A percentile compares a stretch with the other conserved stretches of the same genome.
These are phyloP conservation scores for Nakaseomyces nivariensis DNA, from an alignment of 1,139 yeast species.

Conservation along the genomic window DNA sequence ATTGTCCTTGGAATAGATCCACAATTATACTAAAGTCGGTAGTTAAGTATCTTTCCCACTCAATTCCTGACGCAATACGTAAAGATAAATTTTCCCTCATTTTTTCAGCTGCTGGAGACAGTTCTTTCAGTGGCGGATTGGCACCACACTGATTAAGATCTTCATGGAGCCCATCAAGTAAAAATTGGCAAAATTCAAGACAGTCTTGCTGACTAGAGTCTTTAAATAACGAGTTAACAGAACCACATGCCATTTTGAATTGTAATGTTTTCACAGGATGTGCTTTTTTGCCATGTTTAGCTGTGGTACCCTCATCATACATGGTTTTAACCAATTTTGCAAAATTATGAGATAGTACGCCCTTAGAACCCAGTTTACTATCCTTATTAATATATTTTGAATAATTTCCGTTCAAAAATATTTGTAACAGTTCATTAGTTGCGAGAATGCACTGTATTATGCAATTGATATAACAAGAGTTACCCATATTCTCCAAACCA, in stretches of 20 bases:
- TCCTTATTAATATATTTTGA: conserved; percentile 59
- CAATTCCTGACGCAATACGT: conserved; percentile 80
- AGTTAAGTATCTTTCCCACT: conserved; percentile 87
- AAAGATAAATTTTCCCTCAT: conserved; percentile 66
- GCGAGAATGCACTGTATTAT: conserved; percentile 71
- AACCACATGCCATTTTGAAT: conserved; percentile 57
- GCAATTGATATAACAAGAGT: conserved; percentile 89
- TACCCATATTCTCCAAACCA: conserved; percentile 73
- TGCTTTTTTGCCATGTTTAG: conserved; percentile 26
- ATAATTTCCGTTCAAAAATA: conserved; percentile 47
- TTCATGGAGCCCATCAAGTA: conserved; percentile 80
- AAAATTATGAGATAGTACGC: conserved; percentile 62
- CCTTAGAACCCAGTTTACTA: conserved; percentile 75
- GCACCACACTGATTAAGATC: conserved; percentile 69
- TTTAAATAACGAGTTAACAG: conserved; percentile 59
- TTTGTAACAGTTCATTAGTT: conserved; percentile 34
- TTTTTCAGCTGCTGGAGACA: conserved; percentile 68
- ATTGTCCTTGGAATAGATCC: conserved; percentile 85
- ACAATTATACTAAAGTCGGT: conserved; percentile 80
- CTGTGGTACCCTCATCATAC: conserved; percentile 29
- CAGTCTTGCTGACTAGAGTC: conserved; percentile 89
- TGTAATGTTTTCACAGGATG: conserved; percentile 42
- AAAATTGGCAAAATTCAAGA: conserved; percentile 76
- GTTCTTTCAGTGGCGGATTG: conserved; percentile 41
- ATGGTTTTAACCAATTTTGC: conserved; percentile 54